phyloP scores from a whole-genome alignment of 768 basidiomycete species.

The Boletus insuetus region DNA sequence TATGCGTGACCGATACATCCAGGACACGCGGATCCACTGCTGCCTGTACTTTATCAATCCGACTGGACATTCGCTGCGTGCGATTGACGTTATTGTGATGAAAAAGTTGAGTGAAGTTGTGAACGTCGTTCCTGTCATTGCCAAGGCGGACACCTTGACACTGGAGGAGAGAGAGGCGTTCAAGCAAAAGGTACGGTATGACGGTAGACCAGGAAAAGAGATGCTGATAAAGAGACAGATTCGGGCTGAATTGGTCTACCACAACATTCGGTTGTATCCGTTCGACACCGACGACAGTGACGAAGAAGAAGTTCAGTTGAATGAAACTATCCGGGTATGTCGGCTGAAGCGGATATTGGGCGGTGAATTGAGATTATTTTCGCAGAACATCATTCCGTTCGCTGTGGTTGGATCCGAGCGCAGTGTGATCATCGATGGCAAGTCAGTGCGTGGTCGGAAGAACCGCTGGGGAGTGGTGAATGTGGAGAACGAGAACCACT shows the following conservation, averaged over 20 bases:
- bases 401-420: slow-evolving; percentile 97
- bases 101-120: slow-evolving; percentile 99
- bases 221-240: slow-evolving; percentile 53
- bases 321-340: slow-evolving; percentile 85
- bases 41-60: slow-evolving; percentile 98
- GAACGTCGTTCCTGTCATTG: slow-evolving; percentile 99
- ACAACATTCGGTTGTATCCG: slow-evolving; percentile 94
- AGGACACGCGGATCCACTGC: slow-evolving; percentile 98
- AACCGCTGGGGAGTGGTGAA: slow-evolving; percentile 99
- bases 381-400: slow-evolving; percentile 90
- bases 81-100: slow-evolving; percentile 98
- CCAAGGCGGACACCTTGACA: slow-evolving; percentile 94
- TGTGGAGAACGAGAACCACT: slow-evolving; percentile 94
- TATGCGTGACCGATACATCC: slow-evolving; percentile 97
- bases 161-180: slow-evolving; percentile 89
- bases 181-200: slow-evolving; percentile 74
- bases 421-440: slow-evolving; percentile 93
- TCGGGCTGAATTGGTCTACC: slow-evolving; percentile 84
- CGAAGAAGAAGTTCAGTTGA: slow-evolving; percentile 87
- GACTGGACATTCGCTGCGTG: slow-evolving; percentile 94
- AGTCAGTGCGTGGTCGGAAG: slow-evolving; percentile 92
- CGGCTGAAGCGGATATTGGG: not conserved
- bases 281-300: slow-evolving; percentile 97
- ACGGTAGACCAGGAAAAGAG: not conserved
- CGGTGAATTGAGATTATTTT: slow-evolving; percentile 2